These are phyloP conservation scores for Tanozyma kutaoensis DNA, from an alignment of 805 yeast species.

Conservation along the genomic window DNA sequence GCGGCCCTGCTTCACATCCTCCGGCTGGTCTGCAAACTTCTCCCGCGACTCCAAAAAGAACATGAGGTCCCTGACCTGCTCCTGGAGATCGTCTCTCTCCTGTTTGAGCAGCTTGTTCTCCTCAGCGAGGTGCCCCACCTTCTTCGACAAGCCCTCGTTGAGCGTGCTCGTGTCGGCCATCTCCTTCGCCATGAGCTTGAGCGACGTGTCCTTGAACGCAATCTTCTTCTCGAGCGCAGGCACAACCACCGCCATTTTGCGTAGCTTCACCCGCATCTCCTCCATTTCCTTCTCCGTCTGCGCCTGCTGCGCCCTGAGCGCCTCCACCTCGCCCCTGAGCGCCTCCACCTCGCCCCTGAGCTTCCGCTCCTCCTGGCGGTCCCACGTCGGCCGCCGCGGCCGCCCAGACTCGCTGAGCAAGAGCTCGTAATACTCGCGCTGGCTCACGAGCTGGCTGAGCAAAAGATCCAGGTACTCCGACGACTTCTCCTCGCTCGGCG, in stretches of 20 bases:
- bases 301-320: conserved; percentile 11
- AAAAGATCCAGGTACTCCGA: conserved; percentile 72
- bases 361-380: conserved; percentile 3
- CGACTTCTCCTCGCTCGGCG: conserved; percentile 1
- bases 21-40: conserved; percentile 57
- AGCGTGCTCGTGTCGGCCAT: conserved; percentile 17
- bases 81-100: conserved; percentile 37
- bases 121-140: conserved; percentile 20
- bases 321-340: conserved; percentile 7
- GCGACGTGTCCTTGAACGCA: conserved; percentile 14
- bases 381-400: no score
- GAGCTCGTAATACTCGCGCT: conserved; percentile 68
- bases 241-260: conserved; percentile 12
- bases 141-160: conserved; percentile 24
- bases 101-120: conserved; percentile 14
- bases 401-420: conserved; percentile 15
- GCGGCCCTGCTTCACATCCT: conserved; percentile 63
- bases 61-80: conserved; percentile 69
- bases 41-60: conserved; percentile 63
- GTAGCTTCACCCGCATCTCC: conserved; percentile 9
- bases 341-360: conserved; percentile 18
- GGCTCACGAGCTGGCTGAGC: conserved; percentile 73
- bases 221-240: conserved; percentile 22
- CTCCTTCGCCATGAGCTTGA: conserved; percentile 15
- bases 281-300: conserved; percentile 17